These are phyloP conservation scores for Chaetomiaceae sp. DNA, from an alignment of 2,329 filamentous ascomycete genomes.

Conservation along the genomic window DNA sequence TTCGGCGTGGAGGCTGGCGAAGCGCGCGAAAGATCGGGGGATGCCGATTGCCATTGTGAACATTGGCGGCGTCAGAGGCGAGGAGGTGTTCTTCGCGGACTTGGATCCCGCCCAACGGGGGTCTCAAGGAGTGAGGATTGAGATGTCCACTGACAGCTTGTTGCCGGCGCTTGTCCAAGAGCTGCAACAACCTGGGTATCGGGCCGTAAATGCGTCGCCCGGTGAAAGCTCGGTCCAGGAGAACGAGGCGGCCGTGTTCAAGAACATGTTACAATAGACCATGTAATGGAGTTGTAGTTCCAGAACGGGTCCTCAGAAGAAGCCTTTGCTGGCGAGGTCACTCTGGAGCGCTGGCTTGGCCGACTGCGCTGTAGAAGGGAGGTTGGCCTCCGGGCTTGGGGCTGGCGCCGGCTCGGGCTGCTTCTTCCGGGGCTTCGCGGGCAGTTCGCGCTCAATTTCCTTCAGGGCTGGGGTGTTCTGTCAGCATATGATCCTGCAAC, in stretches of 20 bases:
- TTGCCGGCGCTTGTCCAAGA: conserved; percentile 54
- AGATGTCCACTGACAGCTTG: conserved; percentile 54
- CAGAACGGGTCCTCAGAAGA: conserved; percentile 40
- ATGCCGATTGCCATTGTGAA: conserved; percentile 89
- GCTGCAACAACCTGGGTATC: conserved; percentile 36
- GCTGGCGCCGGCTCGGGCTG: conserved; percentile 29
- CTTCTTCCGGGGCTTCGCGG: conserved; percentile 43
- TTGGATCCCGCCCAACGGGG: conserved; percentile 50
- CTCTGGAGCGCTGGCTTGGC: conserved; percentile 13
- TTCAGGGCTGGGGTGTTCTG: conserved; percentile 48
- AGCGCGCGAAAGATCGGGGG: conserved; percentile 72
- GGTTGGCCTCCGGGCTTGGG: conserved; percentile 23
- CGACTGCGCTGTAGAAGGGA: conserved; percentile 25
- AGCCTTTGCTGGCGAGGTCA: conserved; percentile 30
- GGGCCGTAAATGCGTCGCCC: neutral
- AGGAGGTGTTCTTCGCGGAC: conserved; percentile 64
- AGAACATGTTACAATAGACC: conserved; percentile 55
- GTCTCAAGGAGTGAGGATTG: conserved; percentile 50
- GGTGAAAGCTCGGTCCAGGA: conserved; percentile 15
- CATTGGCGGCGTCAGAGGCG: conserved; percentile 75
- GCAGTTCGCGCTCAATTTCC: conserved; percentile 62
- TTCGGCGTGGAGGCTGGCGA: conserved; percentile 86
- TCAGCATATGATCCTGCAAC: conserved; percentile 5
- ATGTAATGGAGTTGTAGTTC: conserved; percentile 10
- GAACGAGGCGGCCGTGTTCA: conserved; percentile 43